These are phyloP conservation scores for Scytalidium lignicola DNA, from an alignment of 2,329 filamentous ascomycete species.

Conservation along the genomic window DNA sequence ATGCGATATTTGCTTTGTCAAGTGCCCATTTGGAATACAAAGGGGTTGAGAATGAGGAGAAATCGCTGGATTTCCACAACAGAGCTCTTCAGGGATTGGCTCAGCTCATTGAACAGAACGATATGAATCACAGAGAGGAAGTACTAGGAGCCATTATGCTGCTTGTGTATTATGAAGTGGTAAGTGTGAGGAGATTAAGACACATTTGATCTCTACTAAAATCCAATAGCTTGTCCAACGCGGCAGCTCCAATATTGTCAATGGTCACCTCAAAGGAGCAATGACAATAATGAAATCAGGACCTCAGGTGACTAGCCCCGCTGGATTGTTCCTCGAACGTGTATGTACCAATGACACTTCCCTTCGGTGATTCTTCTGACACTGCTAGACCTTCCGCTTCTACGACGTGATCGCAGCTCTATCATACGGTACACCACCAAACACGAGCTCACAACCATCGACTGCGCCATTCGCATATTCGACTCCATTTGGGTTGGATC, in stretches of 20 bases:
- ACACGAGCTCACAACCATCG: conserved; percentile 44
- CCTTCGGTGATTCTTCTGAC: conserved; percentile 15
- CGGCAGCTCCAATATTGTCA: conserved; percentile 54
- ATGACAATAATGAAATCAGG: conserved; percentile 54
- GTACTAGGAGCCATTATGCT: conserved; percentile 57
- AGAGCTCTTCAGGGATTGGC: conserved; percentile 54
- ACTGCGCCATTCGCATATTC: conserved; percentile 37
- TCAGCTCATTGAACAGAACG: conserved; percentile 49
- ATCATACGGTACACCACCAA: conserved; percentile 53
- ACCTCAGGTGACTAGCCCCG: conserved; percentile 41
- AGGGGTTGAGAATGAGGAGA: conserved; percentile 46
- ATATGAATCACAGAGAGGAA: conserved; percentile 48
- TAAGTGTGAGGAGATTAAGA: conserved; percentile 29
- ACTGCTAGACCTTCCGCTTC: conserved; percentile 53
- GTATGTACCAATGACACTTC: conserved; percentile 31
- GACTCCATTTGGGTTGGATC: conserved; percentile 23
- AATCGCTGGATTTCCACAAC: conserved; percentile 55
- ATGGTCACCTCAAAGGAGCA: conserved; percentile 56
- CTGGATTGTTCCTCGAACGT: conserved; percentile 53
- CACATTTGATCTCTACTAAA: conserved; percentile 10
- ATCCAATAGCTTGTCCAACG: conserved; percentile 52
- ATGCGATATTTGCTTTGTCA: conserved; percentile 78
- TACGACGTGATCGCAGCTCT: conserved; percentile 62
- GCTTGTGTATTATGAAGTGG: conserved; percentile 59
- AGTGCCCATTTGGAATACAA: conserved; percentile 74